Evolutionary conservation across 768 basidiomycete genomes (phyloP).

Genomic region (Baorangia bicolor): DNA sequence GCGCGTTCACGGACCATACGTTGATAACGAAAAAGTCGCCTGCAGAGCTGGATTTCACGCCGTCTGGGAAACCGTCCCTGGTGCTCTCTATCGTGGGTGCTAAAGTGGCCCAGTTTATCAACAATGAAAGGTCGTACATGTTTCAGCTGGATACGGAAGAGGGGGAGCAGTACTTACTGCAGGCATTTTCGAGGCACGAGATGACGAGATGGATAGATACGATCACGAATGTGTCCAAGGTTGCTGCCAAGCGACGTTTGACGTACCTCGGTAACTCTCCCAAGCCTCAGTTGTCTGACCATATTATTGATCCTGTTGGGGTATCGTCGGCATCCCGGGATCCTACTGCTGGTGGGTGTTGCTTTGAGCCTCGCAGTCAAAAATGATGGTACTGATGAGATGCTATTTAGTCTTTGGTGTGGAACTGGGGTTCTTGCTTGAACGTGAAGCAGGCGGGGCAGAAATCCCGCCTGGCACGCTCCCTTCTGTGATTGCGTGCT

Average conservation of each 20-base stretch:
- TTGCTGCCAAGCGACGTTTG: slow-evolving; percentile 72
- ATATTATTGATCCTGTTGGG: slow-evolving; percentile 61
- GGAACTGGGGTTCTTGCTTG: slow-evolving; percentile 65
- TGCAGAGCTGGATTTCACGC: slow-evolving; percentile 71
- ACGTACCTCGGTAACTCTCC: slow-evolving; percentile 78
- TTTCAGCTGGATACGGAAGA: slow-evolving; percentile 87
- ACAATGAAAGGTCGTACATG: slow-evolving; percentile 78
- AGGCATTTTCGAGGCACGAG: slow-evolving; percentile 67
- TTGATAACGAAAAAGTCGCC: slow-evolving; percentile 53
- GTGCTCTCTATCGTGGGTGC: slow-evolving; percentile 76
- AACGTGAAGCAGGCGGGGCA: slow-evolving; percentile 56
- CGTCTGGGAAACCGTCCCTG: slow-evolving; percentile 71
- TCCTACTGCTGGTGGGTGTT: slow-evolving; percentile 65
- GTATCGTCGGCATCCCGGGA: slow-evolving; percentile 53
- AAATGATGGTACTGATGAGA: slow-evolving; percentile 1
- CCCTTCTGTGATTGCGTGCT: slow-evolving; percentile 63
- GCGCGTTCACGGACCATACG: slow-evolving; percentile 72
- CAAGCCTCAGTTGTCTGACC: slow-evolving; percentile 73
- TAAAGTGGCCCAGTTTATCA: slow-evolving; percentile 66
- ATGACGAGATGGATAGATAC: slow-evolving; percentile 78
- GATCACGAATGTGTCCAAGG: slow-evolving; percentile 67
- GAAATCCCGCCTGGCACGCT: slow-evolving; percentile 56
- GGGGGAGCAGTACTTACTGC: slow-evolving; percentile 79
- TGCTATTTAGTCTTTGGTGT: slow-evolving; percentile 64
- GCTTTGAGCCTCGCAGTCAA: neutral